phyloP scores from a whole-genome alignment of 768 basidiomycete genomes.

The Collybia sordida region DNA sequence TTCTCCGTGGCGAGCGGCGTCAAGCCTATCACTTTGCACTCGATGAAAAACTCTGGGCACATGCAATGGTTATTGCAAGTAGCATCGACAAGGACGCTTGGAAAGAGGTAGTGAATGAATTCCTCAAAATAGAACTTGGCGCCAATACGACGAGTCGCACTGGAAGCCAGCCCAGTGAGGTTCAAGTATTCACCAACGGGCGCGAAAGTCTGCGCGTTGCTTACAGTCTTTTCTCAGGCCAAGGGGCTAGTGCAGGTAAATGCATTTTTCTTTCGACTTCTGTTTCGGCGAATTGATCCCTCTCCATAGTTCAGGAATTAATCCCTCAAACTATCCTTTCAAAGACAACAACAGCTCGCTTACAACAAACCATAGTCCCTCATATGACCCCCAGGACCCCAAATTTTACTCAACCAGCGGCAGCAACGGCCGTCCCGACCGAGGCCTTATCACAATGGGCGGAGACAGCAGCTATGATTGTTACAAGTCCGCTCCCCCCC shows the following conservation, averaged over 20 bases:
- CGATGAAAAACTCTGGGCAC: conserved; percentile 90
- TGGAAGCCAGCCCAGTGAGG: conserved; percentile 14
- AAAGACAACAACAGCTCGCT: conserved; percentile 30
- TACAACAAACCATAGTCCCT: conserved; percentile 36
- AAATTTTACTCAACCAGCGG: conserved; percentile 49
- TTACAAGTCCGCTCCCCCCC: conserved; percentile 64
- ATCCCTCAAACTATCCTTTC: conserved; percentile 57
- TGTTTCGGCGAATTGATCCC: conserved; percentile 5
- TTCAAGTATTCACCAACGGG: conserved; percentile 38
- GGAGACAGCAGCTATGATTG: conserved; percentile 81
- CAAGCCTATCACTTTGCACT: conserved; percentile 88
- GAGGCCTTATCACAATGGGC: conserved; percentile 78
- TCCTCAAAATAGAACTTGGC: conserved; percentile 75
- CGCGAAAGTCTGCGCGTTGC: conserved; percentile 76
- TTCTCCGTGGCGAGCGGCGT: conserved; percentile 81
- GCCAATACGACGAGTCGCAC: conserved; percentile 26
- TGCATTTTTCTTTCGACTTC: neutral
- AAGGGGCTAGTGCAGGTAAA: conserved; percentile 75
- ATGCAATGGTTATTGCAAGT: conserved; percentile 93
- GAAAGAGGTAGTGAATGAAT: conserved; percentile 88
- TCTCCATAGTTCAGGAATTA: conserved; percentile 66
- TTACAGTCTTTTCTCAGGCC: conserved; percentile 83
- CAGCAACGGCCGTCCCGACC: conserved; percentile 47
- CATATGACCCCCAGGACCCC: conserved; percentile 62
- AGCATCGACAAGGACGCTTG: conserved; percentile 91